Base-by-base conservation (phyloP, 108 stramenopile species). In the Cyclotella sp. region DNA sequence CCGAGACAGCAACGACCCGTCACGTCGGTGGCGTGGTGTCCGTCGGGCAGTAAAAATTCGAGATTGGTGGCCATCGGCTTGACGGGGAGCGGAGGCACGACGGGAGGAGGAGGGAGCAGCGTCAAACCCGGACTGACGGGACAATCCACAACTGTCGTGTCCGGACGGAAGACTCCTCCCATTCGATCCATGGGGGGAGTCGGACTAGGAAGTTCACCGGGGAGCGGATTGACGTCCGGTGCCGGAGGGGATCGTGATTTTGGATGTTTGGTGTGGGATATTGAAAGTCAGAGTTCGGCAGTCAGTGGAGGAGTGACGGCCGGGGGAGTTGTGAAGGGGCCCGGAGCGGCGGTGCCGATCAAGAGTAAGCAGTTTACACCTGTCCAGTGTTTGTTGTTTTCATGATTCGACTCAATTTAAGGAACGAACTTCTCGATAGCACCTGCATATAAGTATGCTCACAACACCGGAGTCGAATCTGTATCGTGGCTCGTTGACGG, bases 231-330 rank as follows among this genome's bases (percentile, higher is more conserved):
- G 15, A 75, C 41, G 11, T 64, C 76, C 52, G 82, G 65, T 21
- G 65, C 67, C 41, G 84, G 75, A 21, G 84, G 86, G 13, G 91
- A 90, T 70, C 73, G 87, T n/a, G 93, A 92, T 44, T 94, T 87
- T 76, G 84, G 93, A 57, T 87, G 87, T 41, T 79, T 92, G 55
- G 46, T 94, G 40, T 94, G 91, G 91, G 85, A 85, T 70, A 79
- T 85, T 44, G 83, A 82, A 54, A 63, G 68, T 14, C 72, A 81
- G 42, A 68, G 63, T 29, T 72, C 72, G n/a, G 72, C 63, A 2
- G 62, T 49, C 0, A 58, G 47, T 60, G 58, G 59, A 0, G 79
- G 59, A 5, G 67, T 60, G 16, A 52, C 19, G 16, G 63, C 55
- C 14, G 76, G 53, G 12, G 72, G 76, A n/a, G 54, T 55, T 39